Conservation (phyloP, 495 filamentous ascomycete species). For the Aspergillus indologenus region DNA sequence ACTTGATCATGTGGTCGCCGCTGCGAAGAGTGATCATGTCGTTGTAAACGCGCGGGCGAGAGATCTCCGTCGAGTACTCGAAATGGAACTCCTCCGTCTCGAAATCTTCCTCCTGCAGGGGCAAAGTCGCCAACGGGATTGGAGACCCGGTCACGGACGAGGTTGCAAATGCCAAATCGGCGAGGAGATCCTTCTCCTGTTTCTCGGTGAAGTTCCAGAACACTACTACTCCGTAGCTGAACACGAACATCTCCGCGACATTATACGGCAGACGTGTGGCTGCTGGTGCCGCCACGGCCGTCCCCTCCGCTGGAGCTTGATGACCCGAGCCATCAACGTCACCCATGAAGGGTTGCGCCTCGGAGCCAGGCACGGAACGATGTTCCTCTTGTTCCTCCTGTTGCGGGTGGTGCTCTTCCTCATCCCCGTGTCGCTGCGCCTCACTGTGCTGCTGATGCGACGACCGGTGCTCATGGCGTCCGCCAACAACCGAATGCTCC, state of each 20-base stretch:
- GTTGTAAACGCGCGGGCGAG: conserved; percentile 88
- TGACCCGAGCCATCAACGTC: background rate
- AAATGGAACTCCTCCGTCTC: conserved; percentile 99
- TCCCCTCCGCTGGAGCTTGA: background rate
- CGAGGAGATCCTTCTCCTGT: conserved; percentile 95
- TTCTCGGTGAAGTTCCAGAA: conserved; percentile 98
- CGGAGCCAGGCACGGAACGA: background rate
- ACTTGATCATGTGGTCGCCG: conserved; percentile 97
- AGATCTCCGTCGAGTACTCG: conserved; percentile 83
- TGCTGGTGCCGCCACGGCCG: conserved; percentile 18
- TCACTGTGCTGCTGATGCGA: conserved; percentile 10
- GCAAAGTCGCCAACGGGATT: conserved; percentile 62
- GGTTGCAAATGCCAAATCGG: conserved; percentile 89
- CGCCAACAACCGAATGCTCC: conserved; percentile 34
- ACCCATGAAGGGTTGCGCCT: background rate
- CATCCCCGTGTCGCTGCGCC: conserved; percentile 3
- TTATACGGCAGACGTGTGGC: conserved; percentile 58
- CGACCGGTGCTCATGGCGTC: conserved; percentile 24
- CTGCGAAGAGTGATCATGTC: conserved; percentile 98
- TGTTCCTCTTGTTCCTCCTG: background rate
- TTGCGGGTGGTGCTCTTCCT: background rate
- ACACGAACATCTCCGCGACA: conserved; percentile 97
- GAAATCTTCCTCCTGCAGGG: conserved; percentile 79
- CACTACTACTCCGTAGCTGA: conserved; percentile 95
- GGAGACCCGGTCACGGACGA: conserved; percentile 48